Conservation (phyloP, 2,329 filamentous ascomycete genomes). For the Anthostomella pinea region DNA sequence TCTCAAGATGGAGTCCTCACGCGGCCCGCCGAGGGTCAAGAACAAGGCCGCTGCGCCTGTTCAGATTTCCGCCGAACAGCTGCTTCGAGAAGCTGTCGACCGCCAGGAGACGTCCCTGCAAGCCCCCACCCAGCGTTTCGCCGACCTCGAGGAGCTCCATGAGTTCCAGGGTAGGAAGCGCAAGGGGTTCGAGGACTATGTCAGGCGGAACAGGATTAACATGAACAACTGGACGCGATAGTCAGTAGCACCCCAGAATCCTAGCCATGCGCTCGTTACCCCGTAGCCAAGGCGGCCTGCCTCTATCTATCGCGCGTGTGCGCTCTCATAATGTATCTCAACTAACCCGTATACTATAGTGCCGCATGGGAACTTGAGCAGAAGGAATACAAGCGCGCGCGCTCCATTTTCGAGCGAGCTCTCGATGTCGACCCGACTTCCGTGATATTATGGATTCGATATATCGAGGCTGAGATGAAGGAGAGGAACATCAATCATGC, state of each 20-base stretch:
- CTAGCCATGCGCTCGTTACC: too few species aligned
- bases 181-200: slow-evolving; percentile 97
- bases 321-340: too few species aligned
- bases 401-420: slow-evolving; percentile 91
- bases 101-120: slow-evolving; percentile 86
- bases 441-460: slow-evolving; percentile 84
- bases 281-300: too few species aligned
- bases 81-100: slow-evolving; percentile 95
- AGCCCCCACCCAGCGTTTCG: slow-evolving; percentile 90
- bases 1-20: slow-evolving; percentile 76
- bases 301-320: too few species aligned
- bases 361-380: slow-evolving; percentile 97
- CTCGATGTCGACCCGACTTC: slow-evolving; percentile 88
- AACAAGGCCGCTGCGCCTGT: slow-evolving; percentile 93
- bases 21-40: slow-evolving; percentile 93
- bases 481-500: slow-evolving; percentile 94
- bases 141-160: slow-evolving; percentile 95
- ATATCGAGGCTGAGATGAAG: slow-evolving; percentile 97
- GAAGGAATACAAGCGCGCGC: slow-evolving; percentile 89
- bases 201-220: slow-evolving; percentile 87
- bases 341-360: too few species aligned
- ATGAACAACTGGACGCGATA: slow-evolving; percentile 99
- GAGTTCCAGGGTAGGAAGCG: slow-evolving; percentile 95
- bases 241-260: too few species aligned
- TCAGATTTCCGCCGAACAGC: slow-evolving; percentile 94